Base-by-base conservation (phyloP, 2,329 filamentous ascomycete species). In the Mollisia scopiformis region DNA sequence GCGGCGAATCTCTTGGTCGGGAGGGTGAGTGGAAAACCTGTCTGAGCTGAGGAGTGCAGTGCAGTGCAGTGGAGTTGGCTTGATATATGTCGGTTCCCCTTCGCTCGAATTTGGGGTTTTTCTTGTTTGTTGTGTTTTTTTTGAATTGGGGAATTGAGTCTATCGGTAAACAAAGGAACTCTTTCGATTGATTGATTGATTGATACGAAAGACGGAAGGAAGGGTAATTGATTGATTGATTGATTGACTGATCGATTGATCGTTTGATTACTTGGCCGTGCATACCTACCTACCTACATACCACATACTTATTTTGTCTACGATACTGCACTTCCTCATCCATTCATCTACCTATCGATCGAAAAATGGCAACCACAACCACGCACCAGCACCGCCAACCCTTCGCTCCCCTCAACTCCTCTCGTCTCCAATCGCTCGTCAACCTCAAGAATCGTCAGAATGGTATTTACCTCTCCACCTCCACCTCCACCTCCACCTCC, bases 381-480 rank as follows among this genome's bases (percentile, higher is more conserved):
- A 66, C n/a, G 69, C 68, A 66, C 61, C 66, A 50, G 35, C 69
- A 23, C 67, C n/a, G 90, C 71, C 89, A 92, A 77, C 90, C 90
- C 6, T 93, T 93, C 75, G 90, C 87, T 73, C 88, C 88, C 52
- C 81, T 93, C 57, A 86, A 91, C 73, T 82, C 82, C 68, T 79
- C 87, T 59, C 86, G 91, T 68, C 81, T 93, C 27, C 88, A 92
- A 75, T 86, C 81, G 66, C 79, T 94, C 69, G 88, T 87, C 27
- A 92, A 87, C 76, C 77, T 88, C 54, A 94, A 93, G 81, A 93
- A 93, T 75, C 82, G 88, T 75, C 90, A 93, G 73, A 88, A 88
- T 80, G 83, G 86, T 89, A 83, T 68, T 67, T 62, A 46, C 58
- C 33, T 46, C 47, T 51, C 50, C 27, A 52, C 27, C 54, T 46